Conservation (phyloP, 2,329 filamentous ascomycete species). For the Alternaria hordeiaustralica region DNA sequence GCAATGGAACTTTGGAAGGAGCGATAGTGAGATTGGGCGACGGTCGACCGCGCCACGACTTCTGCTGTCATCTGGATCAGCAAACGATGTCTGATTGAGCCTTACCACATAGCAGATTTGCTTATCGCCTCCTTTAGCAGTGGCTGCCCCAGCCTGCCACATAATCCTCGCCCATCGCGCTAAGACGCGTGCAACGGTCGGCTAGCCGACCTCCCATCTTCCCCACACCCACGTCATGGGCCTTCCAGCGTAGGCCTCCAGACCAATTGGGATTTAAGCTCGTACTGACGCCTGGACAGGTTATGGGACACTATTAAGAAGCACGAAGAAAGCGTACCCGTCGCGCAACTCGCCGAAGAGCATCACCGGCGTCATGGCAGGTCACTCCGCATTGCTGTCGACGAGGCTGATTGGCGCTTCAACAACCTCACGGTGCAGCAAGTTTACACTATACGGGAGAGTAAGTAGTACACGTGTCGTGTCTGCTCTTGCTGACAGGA, state of each 20-base stretch:
- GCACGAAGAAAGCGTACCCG: constrained; percentile 38
- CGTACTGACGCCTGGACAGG: constrained; percentile 14
- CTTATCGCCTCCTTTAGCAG: accelerated
- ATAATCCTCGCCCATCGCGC: neutral
- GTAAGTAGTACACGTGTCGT: constrained; percentile 15
- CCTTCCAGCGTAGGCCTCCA: constrained; percentile 22
- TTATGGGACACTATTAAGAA: constrained; percentile 51
- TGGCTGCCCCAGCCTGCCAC: neutral
- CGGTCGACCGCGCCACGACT: neutral
- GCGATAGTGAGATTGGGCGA: neutral
- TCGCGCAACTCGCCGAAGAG: constrained; percentile 49
- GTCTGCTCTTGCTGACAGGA: neutral
- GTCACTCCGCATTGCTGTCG: constrained; percentile 52
- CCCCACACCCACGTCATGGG: constrained; percentile 24
- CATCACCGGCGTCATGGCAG: constrained; percentile 44
- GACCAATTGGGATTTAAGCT: neutral
- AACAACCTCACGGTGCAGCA: constrained; percentile 48
- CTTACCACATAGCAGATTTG: neutral
- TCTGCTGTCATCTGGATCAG: neutral
- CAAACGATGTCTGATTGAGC: neutral
- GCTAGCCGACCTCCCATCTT: neutral
- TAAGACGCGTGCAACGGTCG: constrained; percentile 9
- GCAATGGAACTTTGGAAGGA: neutral
- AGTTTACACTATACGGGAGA: constrained; percentile 46
- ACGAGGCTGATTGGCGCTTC: constrained; percentile 55